Base-by-base conservation (phyloP, 2,329 filamentous ascomycete genomes). In the Ascochyta koolunga region DNA sequence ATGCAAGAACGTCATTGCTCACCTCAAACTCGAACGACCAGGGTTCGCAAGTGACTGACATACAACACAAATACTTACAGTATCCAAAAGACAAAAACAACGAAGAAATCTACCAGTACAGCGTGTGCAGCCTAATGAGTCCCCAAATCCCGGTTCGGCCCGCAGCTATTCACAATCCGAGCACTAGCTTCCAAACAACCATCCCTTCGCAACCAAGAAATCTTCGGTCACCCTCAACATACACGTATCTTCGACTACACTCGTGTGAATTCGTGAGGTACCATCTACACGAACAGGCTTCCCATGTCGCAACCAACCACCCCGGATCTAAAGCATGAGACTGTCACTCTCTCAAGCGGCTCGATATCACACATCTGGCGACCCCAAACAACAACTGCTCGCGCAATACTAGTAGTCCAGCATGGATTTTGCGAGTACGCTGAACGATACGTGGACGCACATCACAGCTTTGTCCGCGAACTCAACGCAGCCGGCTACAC, bases 361-460 rank as follows among this genome's bases (percentile, higher is more conserved):
- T 38, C 36, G 21, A n/a, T 24, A n/a, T 22, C 36, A 9, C 36
- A 38, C 21, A 24, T 38, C 15, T 38, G 36, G 48, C 39, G 18
- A 18, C 32, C 37, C 5, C 19, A 11, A 22, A 13, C 6, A 29
- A 21, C 21, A 1, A 13, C 36, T 19, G 10, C 35, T 4, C 21
- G 21, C 16, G 41, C 41, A 13, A 42, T 33, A 8, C 18, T 51
- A 5, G 31, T 56, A 29, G 37, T 56, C 6, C 53, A 56, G 33
- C 53, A 56, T 15, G 53, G 53, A 19, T 56, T 51, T 18, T 48
- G 41, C 24, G 53, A 56, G 38, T 56, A 56, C 32, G 42, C 53
- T 8, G 4, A 27, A 6, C 47, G 53, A 2, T 56, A 51, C 36
- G 31, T 51, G 6, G 25, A 32, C 8, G 38, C 53, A 5, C 53